Evolutionary conservation across 768 basidiomycete genomes (phyloP), one percentile per base, ranked within the genome.

Genomic region (Tephrocybe sp.): DNA sequence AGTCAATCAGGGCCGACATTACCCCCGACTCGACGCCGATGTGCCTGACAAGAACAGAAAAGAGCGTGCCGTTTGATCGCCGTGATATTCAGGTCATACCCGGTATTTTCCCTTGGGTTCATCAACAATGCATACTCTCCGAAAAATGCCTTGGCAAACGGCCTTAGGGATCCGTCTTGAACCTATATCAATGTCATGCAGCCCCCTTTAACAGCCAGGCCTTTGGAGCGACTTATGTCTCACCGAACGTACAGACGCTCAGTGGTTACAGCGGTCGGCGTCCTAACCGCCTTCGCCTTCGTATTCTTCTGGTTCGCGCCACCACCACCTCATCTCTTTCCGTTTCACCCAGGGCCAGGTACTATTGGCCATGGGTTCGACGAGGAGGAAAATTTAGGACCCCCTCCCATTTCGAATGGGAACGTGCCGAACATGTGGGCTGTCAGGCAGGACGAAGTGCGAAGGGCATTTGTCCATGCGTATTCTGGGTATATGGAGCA

Each of bases 381-480:
- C 36, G 39, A 41, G 14, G 22, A 40, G 31, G 14, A 35, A 20
- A 1, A 10, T 19, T 23, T 41, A 7, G 48, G 19, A 31, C 17
- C 16, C n/a, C 40, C 41, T 35, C 14, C 20, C 33, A 26, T 7
- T 10, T 3, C 41, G 9, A 33, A 44, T 13, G 39, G 48, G 20
- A 34, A 38, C 17, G 13, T 41, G 9, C 43, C 56, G 11, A 49
- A 56, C 26, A 7, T 26, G 3, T 81, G 79, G 78, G 61, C 64
- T 5, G 16, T 53, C 5, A 65, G 80, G 22, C 76, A 78, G 42
- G 66, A 72, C 14, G 64, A 75, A 51, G 81, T 86, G 9, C 69
- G 73, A 55, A 64, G 72, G 13, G 77, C 81, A 0, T 86, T 80
- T 63, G 54, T 74, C n/a, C 77, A 80, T 64, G 80, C 82, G 3